Percentiles rank a stretch among this genome's conserved stretches.
phyloP scores from a whole-genome alignment of 2,329 filamentous ascomycete genomes.

The Sporothrix variecibatus region DNA sequence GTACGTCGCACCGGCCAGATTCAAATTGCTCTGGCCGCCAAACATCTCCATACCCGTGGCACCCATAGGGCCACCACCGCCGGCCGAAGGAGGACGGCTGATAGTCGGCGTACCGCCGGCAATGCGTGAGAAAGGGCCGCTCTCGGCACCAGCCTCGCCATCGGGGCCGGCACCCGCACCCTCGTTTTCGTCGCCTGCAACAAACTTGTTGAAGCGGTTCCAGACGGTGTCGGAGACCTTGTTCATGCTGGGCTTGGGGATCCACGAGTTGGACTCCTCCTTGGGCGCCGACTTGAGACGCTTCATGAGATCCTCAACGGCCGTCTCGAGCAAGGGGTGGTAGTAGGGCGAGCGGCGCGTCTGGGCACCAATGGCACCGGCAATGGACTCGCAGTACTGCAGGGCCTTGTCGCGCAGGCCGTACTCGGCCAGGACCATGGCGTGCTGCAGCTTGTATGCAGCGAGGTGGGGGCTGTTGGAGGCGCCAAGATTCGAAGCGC shows the following conservation, averaged over 20 bases:
- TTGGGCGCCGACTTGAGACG: slow-evolving; percentile 84
- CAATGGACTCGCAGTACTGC: slow-evolving; percentile 87
- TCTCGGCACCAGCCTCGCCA: slow-evolving; percentile 59
- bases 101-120: slow-evolving; percentile 74
- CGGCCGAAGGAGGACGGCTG: slow-evolving; percentile 70
- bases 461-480: slow-evolving; percentile 66
- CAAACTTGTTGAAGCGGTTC: slow-evolving; percentile 94
- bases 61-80: slow-evolving; percentile 44
- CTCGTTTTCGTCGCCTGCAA: slow-evolving; percentile 84
- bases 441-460: slow-evolving; percentile 89
- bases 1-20: neutral
- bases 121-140: slow-evolving; percentile 81
- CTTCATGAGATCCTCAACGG: slow-evolving; percentile 80
- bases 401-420: slow-evolving; percentile 81
- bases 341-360: slow-evolving; percentile 87
- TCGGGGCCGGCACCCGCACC: slow-evolving; percentile 56
- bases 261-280: slow-evolving; percentile 82
- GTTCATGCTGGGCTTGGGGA: slow-evolving; percentile 92
- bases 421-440: slow-evolving; percentile 78
- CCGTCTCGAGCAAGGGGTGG: slow-evolving; percentile 69
- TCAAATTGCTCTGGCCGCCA: slow-evolving; percentile 47
- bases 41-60: slow-evolving; percentile 73
- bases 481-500: slow-evolving; percentile 43
- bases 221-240: slow-evolving; percentile 90
- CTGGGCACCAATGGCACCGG: slow-evolving; percentile 71